A percentile compares a stretch with the other conserved stretches of the same genome.
These are phyloP conservation scores for Amniculicola lignicola DNA, from an alignment of 495 filamentous ascomycete species.

Conservation along the genomic window DNA sequence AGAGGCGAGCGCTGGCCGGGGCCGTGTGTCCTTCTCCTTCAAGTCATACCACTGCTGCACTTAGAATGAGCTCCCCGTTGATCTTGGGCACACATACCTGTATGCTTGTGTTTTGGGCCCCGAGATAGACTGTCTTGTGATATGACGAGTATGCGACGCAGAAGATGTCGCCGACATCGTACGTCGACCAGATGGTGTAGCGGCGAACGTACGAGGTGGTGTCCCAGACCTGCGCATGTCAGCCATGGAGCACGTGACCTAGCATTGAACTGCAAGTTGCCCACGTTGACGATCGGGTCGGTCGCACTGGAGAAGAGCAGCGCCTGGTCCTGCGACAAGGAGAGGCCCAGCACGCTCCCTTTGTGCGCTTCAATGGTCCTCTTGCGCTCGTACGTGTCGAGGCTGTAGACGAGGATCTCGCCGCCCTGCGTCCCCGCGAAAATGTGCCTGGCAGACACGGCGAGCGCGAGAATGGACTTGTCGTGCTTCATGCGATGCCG, in stretches of 20 bases:
- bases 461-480: conserved; percentile 69
- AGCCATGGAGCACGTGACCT: conserved; percentile 58
- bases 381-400: conserved; percentile 78
- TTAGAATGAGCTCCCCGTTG: conserved; percentile 6
- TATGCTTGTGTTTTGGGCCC: conserved; percentile 91
- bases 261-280: conserved; percentile 36
- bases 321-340: conserved; percentile 66
- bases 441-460: conserved; percentile 59
- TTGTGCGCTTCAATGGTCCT: conserved; percentile 78
- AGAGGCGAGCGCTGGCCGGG: conserved; percentile 59
- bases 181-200: conserved; percentile 88
- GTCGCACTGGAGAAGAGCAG: conserved; percentile 90
- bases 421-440: conserved; percentile 90
- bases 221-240: conserved; percentile 56
- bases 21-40: conserved; percentile 52
- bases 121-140: conserved; percentile 80
- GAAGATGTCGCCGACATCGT: conserved; percentile 95
- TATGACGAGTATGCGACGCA: conserved; percentile 79
- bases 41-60: conserved; percentile 59
- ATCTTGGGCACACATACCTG: conserved; percentile 50
- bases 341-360: conserved; percentile 83
- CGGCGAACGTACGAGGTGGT: conserved; percentile 60
- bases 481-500: conserved; percentile 68
- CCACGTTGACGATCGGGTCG: conserved; percentile 87
- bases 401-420: conserved; percentile 85